A percentile compares a stretch with the other conserved stretches of the same genome.
These are phyloP conservation scores for Lactifluus piperatus DNA, from an alignment of 768 basidiomycete genomes.

Conservation along the genomic window DNA sequence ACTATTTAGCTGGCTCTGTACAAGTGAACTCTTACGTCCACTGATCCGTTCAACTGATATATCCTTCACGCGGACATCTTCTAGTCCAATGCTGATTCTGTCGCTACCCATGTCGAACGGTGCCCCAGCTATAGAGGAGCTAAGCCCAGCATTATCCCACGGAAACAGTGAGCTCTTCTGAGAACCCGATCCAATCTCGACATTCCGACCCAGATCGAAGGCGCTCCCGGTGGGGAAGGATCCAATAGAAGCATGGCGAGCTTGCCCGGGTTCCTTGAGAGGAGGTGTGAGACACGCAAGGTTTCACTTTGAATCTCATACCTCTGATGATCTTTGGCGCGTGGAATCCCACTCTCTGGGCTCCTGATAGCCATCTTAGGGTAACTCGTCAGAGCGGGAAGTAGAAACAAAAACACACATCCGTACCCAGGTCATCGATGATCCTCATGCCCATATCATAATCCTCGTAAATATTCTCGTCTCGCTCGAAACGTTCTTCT, in stretches of 20 bases:
- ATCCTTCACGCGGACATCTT: constrained; percentile 45
- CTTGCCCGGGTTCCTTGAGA: constrained; percentile 76
- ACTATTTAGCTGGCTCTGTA: constrained; percentile 22
- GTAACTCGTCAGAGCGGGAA: not conserved
- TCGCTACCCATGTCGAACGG: constrained; percentile 34
- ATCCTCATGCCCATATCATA: not conserved
- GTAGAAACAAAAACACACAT: not conserved
- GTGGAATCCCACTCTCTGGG: constrained; percentile 20
- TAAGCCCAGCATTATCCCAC: constrained; percentile 71
- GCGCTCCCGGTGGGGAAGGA: constrained; percentile 42
- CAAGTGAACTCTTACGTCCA: constrained; percentile 49
- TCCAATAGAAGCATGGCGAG: constrained; percentile 57
- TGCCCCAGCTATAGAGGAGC: constrained; percentile 41
- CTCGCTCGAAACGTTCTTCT: not conserved
- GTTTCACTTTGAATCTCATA: constrained; percentile 20
- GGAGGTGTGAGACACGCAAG: not conserved
- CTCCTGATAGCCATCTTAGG: not conserved
- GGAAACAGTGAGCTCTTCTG: constrained; percentile 70
- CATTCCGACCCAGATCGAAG: constrained; percentile 33
- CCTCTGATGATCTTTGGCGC: constrained; percentile 52
- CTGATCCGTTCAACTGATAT: constrained; percentile 37
- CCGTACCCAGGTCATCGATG: not conserved
- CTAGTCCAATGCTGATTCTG: constrained; percentile 40
- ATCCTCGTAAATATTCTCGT: not conserved
- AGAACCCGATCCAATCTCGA: constrained; percentile 39